Conservation (phyloP, 2,329 filamentous ascomycete genomes). For the Pseudogymnoascus sp. region DNA sequence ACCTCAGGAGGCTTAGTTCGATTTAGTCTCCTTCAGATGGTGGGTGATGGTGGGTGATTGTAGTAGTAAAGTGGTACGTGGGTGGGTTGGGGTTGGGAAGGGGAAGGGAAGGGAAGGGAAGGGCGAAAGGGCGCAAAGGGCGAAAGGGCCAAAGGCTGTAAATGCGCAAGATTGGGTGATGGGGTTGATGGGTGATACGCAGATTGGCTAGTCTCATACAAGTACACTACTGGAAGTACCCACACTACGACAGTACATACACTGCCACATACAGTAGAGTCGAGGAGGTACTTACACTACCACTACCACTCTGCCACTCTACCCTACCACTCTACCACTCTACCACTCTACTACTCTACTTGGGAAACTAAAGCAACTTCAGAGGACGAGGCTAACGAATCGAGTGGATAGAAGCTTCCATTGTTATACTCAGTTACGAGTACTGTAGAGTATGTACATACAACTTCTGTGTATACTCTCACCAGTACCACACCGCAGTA, state of each 20-base stretch:
- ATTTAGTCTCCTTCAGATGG: conserved; percentile 1
- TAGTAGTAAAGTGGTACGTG: not conserved
- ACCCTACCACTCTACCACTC: not conserved
- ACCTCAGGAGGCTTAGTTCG: conserved; percentile 5
- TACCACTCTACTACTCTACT: not conserved
- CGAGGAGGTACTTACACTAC: not conserved
- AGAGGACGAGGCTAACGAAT: not conserved
- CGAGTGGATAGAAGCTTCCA: conserved; percentile 1
- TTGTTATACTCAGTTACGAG: conserved; percentile 1
- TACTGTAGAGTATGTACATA: not conserved
- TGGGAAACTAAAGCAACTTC: not conserved
- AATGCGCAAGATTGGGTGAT: conserved; percentile 5
- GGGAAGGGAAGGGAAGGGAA: not conserved
- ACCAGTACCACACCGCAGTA: not conserved
- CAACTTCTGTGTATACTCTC: not conserved
- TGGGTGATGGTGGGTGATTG: conserved; percentile 4
- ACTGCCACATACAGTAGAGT: not conserved
- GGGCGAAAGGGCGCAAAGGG: not conserved
- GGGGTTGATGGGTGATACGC: not conserved
- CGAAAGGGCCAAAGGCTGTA: not conserved
- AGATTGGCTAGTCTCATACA: conserved; percentile 7
- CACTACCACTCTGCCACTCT: not conserved
- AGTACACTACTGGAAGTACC: not conserved
- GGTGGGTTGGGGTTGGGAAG: not conserved
- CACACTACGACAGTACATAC: not conserved